Evolutionary conservation across 768 basidiomycete species (phyloP).

Genomic region (Paxillus ammoniavirescens): DNA sequence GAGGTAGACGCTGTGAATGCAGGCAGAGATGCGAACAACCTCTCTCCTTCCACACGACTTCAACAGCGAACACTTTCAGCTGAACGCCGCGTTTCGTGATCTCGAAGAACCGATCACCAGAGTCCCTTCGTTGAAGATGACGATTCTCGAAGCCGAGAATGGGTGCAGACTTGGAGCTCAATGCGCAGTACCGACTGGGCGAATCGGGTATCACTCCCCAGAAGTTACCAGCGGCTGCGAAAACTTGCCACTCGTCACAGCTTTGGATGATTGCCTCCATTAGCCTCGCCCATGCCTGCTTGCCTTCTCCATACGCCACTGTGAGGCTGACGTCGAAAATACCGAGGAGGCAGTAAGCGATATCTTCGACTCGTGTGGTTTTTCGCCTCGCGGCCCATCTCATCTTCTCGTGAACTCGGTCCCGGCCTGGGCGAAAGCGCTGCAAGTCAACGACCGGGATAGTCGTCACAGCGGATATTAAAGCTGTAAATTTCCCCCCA

Average conservation of each 20-base stretch:
- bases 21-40: too few relatives aligned
- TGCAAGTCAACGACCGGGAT: constrained; percentile 25
- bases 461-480: constrained; percentile 9
- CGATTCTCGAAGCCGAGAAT: too few relatives aligned
- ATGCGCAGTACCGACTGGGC: too few relatives aligned
- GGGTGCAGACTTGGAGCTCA: too few relatives aligned
- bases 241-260: constrained; percentile 30
- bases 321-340: constrained; percentile 33
- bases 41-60: too few relatives aligned
- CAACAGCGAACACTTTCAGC: too few relatives aligned
- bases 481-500: too few relatives aligned
- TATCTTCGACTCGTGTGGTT: constrained; percentile 33
- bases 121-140: too few relatives aligned
- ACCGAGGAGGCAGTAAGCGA: constrained; percentile 32
- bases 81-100: neutral
- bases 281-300: constrained; percentile 29
- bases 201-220: too few relatives aligned
- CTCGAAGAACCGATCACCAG: too few relatives aligned
- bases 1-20: too few relatives aligned
- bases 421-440: constrained; percentile 9
- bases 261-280: constrained; percentile 29
- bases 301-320: constrained; percentile 34
- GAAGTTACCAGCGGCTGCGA: too few relatives aligned
- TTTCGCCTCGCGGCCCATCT: constrained; percentile 34
- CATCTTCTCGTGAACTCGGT: constrained; percentile 25